These are phyloP conservation scores for Bombardia bombarda DNA, from an alignment of 495 filamentous ascomycete genomes.

Conservation along the genomic window DNA sequence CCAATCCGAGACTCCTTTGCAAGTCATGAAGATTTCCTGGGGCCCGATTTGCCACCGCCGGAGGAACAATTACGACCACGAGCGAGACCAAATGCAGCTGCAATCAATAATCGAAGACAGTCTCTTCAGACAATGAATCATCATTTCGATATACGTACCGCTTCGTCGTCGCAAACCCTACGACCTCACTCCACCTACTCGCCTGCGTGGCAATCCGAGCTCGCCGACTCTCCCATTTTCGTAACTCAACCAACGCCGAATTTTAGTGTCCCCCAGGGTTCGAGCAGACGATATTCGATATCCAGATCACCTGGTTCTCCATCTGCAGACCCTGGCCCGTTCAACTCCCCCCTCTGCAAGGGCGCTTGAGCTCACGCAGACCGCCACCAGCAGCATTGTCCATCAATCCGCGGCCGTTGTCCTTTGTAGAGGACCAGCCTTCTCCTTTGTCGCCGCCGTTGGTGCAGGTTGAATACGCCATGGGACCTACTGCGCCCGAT, in stretches of 20 bases:
- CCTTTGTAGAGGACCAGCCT: conserved; percentile 41
- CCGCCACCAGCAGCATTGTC: conserved; percentile 33
- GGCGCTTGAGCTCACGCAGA: conserved; percentile 23
- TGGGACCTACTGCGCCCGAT: conserved; percentile 16
- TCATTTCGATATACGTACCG: conserved; percentile 27
- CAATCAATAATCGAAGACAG: conserved; percentile 43
- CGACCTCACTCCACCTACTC: conserved; percentile 18
- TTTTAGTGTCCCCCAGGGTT: conserved; percentile 40
- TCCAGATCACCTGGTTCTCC: conserved; percentile 19
- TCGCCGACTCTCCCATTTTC: conserved; percentile 1
- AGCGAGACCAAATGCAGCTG: conserved; percentile 42
- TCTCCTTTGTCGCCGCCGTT: conserved; percentile 23
- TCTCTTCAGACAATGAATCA: conserved; percentile 44
- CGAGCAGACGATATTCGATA: conserved; percentile 34
- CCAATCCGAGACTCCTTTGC: conserved; percentile 38
- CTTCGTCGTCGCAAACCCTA: conserved; percentile 13
- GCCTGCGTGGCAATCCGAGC: conserved; percentile 12
- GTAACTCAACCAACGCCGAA: conserved; percentile 26
- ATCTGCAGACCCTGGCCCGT: too few relatives aligned
- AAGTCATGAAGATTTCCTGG: conserved; percentile 23
- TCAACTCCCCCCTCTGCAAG: too few relatives aligned
- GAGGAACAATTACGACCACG: conserved; percentile 27
- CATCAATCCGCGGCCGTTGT: conserved; percentile 36
- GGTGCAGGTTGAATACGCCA: conserved; percentile 2
- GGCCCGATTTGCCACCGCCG: conserved; percentile 12